These are phyloP conservation scores for Sugiyamaella castrensis DNA, from an alignment of 1,139 yeast genomes.

Conservation along the genomic window DNA sequence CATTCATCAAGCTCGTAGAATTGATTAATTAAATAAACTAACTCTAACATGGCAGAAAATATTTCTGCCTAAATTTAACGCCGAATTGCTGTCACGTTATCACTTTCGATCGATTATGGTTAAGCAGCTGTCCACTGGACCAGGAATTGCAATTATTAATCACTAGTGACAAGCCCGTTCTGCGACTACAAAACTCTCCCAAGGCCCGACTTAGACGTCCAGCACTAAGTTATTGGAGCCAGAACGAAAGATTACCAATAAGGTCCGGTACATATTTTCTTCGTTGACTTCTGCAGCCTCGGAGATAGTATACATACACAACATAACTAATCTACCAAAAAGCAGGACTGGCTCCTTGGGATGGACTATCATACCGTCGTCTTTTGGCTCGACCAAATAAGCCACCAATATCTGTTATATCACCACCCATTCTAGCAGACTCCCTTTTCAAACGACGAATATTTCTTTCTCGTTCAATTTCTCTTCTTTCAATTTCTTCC, in stretches of 20 bases:
- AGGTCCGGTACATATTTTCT: too few species aligned
- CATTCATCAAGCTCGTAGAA: not conserved
- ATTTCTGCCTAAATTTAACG: not conserved
- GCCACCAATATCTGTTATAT: conserved; percentile 36
- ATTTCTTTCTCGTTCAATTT: conserved; percentile 90
- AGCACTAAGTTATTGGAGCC: too few species aligned
- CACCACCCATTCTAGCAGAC: conserved; percentile 46
- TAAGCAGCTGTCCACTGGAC: too few species aligned
- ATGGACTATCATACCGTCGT: conserved; percentile 28
- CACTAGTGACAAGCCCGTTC: too few species aligned
- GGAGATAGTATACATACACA: too few species aligned
- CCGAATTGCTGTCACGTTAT: too few species aligned
- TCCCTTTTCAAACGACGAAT: conserved; percentile 91
- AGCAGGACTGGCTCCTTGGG: conserved; percentile 25
- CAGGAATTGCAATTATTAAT: too few species aligned
- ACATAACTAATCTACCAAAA: conserved; percentile 18
- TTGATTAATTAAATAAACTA: not conserved
- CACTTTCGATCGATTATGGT: too few species aligned
- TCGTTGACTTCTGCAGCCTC: too few species aligned
- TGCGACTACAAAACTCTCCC: too few species aligned
- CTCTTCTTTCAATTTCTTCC: conserved; percentile 92
- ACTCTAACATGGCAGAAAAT: not conserved
- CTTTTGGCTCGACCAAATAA: conserved; percentile 35
- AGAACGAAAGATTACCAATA: too few species aligned
- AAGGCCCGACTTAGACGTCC: too few species aligned